Evolutionary conservation across 306 rosid genomes (phyloP).

Genomic region (Glycine latifolia): DNA sequence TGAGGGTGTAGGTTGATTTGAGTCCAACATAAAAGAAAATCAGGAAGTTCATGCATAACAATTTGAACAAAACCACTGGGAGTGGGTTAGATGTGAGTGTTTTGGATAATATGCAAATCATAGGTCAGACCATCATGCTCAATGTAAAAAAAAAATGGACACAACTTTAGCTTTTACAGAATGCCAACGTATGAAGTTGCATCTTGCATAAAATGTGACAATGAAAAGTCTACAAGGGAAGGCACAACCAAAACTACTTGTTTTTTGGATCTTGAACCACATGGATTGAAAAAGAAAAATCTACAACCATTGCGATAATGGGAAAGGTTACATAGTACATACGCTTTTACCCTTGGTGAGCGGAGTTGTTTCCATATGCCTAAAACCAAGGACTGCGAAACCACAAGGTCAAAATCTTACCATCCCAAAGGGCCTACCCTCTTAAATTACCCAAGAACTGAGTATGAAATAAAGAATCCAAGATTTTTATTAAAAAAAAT

Average conservation of each 20-base stretch:
- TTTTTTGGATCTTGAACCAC: conserved; percentile 27
- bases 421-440: not conserved
- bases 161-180: not conserved
- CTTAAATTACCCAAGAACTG: conserved; percentile 21
- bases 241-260: not conserved
- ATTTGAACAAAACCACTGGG: not conserved
- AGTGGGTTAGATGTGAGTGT: conserved; percentile 9
- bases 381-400: conserved; percentile 22
- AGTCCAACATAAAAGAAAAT: conserved; percentile 17
- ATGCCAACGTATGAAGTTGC: not conserved
- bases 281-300: conserved; percentile 21
- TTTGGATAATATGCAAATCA: not conserved
- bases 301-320: not conserved
- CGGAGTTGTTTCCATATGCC: conserved; percentile 1
- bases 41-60: conserved; percentile 10
- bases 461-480: conserved; percentile 7
- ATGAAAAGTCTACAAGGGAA: not conserved
- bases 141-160: not conserved
- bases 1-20: conserved; percentile 13
- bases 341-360: not conserved
- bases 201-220: conserved; percentile 7
- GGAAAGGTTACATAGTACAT: not conserved
- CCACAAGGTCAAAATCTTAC: conserved; percentile 10
- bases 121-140: not conserved
- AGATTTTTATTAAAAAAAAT: not conserved